Conservation (phyloP, 352 stramenopile species). For the Phytophthora nicotianae region DNA sequence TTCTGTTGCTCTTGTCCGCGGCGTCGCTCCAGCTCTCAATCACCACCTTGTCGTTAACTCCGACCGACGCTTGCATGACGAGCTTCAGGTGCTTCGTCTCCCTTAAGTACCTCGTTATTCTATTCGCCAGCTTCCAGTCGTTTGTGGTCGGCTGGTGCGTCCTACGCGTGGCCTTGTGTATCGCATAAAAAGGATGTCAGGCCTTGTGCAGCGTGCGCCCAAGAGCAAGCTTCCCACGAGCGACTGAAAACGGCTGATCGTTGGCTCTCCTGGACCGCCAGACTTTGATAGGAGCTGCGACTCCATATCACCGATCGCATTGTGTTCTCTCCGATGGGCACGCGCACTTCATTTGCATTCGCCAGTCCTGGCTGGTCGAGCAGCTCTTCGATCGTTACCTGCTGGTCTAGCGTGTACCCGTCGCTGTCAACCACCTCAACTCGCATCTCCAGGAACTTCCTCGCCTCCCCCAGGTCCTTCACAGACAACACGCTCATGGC, state of each 20-base stretch:
- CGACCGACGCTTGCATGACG: neutral
- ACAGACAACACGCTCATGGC: conserved; percentile 23
- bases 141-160: neutral
- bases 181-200: neutral
- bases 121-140: neutral
- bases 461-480: conserved; percentile 33
- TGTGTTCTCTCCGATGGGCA: neutral
- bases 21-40: too few relatives aligned
- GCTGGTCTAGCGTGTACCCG: neutral
- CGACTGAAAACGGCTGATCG: too few relatives aligned
- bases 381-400: neutral
- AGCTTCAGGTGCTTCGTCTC: neutral
- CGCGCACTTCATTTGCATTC: neutral
- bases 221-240: neutral
- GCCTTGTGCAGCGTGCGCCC: neutral
- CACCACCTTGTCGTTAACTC: too few relatives aligned
- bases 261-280: too few relatives aligned
- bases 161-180: neutral
- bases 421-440: neutral
- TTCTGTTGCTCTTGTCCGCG: too few relatives aligned
- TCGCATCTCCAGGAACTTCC: conserved; percentile 39
- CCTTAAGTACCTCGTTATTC: neutral
- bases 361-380: too few relatives aligned
- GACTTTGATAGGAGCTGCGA: too few relatives aligned
- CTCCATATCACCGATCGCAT: too few relatives aligned